Evolutionary conservation across 2,329 filamentous ascomycete genomes (phyloP).

Genomic region (Elsinoe fawcettii): DNA sequence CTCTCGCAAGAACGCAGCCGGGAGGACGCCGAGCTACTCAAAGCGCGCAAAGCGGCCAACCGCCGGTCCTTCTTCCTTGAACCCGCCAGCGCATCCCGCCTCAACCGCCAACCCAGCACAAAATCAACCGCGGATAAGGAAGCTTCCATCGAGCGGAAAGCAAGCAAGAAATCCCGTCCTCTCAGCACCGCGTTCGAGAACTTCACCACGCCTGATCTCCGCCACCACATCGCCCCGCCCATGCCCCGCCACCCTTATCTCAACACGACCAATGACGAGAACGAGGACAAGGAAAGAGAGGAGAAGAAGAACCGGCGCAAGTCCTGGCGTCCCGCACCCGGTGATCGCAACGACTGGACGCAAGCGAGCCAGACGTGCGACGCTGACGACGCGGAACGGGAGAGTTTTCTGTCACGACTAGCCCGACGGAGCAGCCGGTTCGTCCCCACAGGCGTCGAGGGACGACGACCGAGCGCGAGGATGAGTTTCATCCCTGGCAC

Average conservation of each 20-base stretch:
- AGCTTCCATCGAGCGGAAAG: not conserved
- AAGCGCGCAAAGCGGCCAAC: conserved; percentile 1
- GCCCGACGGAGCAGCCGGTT: not conserved
- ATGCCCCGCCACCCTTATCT: not conserved
- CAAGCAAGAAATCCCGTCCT: conserved; percentile 9
- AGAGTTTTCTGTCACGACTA: not conserved
- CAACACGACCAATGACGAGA: not conserved
- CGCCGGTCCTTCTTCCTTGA: conserved; percentile 12
- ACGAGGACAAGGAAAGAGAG: not conserved
- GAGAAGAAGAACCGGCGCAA: not conserved
- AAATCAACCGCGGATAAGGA: conserved; percentile 4
- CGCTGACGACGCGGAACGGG: not conserved
- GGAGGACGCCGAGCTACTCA: not conserved
- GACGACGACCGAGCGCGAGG: not conserved
- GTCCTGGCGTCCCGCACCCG: not conserved
- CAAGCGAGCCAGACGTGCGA: conserved; percentile 15
- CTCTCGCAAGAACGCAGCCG: not conserved
- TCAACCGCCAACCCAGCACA: conserved; percentile 13
- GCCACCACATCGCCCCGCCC: not conserved
- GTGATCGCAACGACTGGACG: conserved; percentile 18
- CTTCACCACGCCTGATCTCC: conserved; percentile 16
- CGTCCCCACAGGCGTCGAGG: not conserved
- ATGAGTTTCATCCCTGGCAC: conserved; percentile 2
- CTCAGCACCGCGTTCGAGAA: conserved; percentile 19
- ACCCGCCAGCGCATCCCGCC: not conserved